Base-by-base conservation (phyloP, 2,329 filamentous ascomycete genomes). In the Sphaceloma murrayae region DNA sequence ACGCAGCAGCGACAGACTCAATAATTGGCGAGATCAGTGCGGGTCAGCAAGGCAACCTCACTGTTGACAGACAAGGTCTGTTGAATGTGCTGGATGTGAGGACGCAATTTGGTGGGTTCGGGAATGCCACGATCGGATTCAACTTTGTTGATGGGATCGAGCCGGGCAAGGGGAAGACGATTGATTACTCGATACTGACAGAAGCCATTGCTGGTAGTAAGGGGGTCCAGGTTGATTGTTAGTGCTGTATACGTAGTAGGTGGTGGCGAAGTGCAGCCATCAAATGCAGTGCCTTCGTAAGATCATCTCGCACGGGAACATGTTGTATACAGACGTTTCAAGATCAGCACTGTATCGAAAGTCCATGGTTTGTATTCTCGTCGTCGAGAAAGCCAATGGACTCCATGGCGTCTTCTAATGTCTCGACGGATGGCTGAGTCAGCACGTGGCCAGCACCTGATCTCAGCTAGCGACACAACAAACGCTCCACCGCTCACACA, bases 11-110 rank as follows among this genome's bases (percentile, higher is more conserved):
- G 5, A 54, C 49, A 5, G 47, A 57, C 43, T 14, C 40, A 1
- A 29, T 50, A 4, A 52, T 53, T 3, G 58, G 58, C 2, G 56
- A 60, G 46, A 46, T 55, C n/a, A 43, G 48, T 9, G 51, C 51
- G 17, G 33, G 31, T 3, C 50, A 49, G 13, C 44, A 45, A 2
- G 46, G 42, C n/a, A 49, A 53, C 24, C 58, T 60, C 31, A 54
- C 52, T 3, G 52, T 61, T 13, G 57, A 49, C 45, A 11, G 34
- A 14, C 39, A 49, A 40, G 56, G 57, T 2, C 46, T 60, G n/a
- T n/a, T 51, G 31, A 59, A 59, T 40, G 51, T 56, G 19, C 53
- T 58, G 31, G 50, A 46, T 29, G 51, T 57, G 1, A 48, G 56
- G 13, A 45, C 49, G 11, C 49, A 53, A 38, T 59, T 57, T 39